Base-by-base conservation (phyloP, 495 filamentous ascomycete species). In the Physcia stellaris region DNA sequence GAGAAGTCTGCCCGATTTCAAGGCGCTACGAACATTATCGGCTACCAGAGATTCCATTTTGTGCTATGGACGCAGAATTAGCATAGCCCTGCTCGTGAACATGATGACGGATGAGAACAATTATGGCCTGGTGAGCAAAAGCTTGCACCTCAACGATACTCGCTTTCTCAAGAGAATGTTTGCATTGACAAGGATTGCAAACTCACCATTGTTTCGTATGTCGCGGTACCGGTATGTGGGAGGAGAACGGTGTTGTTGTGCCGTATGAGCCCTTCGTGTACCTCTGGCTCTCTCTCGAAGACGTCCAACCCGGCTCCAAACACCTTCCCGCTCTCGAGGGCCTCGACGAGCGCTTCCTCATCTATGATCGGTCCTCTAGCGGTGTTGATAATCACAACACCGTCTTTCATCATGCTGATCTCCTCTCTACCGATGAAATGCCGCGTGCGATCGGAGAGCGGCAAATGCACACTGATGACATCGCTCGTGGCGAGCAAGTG, bases 21-120 rank as follows among this genome's bases (percentile, higher is more conserved):
- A 57, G 4, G 77, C 83, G 41, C 58, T 64, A 29, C 63, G 60
- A 42, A 87, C 47, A 40, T 87, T 87, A 37, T 73, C 65, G 42
- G 87, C 61, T 21, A 75, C 71, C 63, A 83, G 68, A 29, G 75
- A 55, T 57, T 90, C 83, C 83, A 90, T 87, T 50, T 83, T 77
- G 37, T 66, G 73, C 57, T 82, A 17, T 9, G n/a, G 18, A 9
- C 7, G 18, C 7, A 13, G 26, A 28, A 28, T 28, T 13, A 13
- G 7, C 7, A 28, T 7, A 28, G 13, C 7, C 26, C 26, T 13
- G 26, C 26, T 13, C 26, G 9, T 28, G 7, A 13, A 28, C 9
- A 28, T 7, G 13, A 28, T 28, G 13, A 7, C 7, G 13, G 9
- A 28, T 7, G 13, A 28, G 26, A 28, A 13, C 7, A 7, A 13